phyloP scores from a whole-genome alignment of 208 protist genomes.

The Trypanosoma caninum region DNA sequence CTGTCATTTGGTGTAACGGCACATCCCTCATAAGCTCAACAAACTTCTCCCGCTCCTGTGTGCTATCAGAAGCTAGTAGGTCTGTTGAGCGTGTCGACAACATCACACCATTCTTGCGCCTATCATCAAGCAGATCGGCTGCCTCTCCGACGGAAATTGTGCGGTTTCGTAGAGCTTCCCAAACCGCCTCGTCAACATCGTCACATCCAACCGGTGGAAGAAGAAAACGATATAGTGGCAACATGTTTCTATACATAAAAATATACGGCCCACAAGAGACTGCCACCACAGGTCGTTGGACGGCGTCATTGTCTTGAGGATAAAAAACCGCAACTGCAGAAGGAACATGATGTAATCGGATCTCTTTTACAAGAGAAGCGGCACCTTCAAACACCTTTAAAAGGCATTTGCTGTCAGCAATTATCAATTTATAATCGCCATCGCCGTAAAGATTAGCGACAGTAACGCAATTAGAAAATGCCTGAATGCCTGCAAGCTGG shows the following conservation, averaged over 20 bases:
- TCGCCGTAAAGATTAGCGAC: conserved; percentile 87
- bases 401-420: conserved; percentile 76
- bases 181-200: conserved; percentile 54
- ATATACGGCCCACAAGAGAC: conserved; percentile 85
- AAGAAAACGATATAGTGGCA: conserved; percentile 91
- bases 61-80: conserved; percentile 56
- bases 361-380: conserved; percentile 72
- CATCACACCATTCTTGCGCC: conserved; percentile 47
- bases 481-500: conserved; percentile 76
- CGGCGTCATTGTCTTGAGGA: conserved; percentile 40
- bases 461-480: conserved; percentile 71
- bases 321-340: conserved; percentile 85
- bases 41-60: conserved; percentile 45
- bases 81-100: conserved; percentile 76
- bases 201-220: conserved; percentile 63
- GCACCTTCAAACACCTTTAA: conserved; percentile 87
- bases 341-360: conserved; percentile 82
- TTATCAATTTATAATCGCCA: conserved; percentile 93
- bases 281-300: conserved; percentile 66
- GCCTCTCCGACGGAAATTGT: conserved; percentile 36
- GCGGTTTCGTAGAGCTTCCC: conserved; percentile 42
- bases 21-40: conserved; percentile 29
- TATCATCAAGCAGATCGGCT: conserved; percentile 37
- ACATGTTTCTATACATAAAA: conserved; percentile 91
- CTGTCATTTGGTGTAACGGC: conserved; percentile 62